Conservation (phyloP, 306 rosid species). For the Rosa lucieae region DNA sequence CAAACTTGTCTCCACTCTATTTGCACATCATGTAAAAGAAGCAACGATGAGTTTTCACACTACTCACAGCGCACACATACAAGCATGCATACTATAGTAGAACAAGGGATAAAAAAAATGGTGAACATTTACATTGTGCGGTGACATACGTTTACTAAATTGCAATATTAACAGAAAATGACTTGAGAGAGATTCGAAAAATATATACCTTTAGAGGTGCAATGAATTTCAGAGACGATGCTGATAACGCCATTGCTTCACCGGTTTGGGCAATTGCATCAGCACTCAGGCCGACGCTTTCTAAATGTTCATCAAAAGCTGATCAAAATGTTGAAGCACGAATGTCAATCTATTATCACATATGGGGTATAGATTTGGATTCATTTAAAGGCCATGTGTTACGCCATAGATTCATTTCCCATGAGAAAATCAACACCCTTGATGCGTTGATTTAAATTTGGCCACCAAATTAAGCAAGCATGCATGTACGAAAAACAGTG, state of each 20-base stretch:
- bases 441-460: neutral
- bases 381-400: neutral
- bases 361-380: neutral
- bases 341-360: neutral
- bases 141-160: too few species aligned
- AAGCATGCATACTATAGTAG: too few species aligned
- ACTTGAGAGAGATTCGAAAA: too few species aligned
- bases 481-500: neutral
- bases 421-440: neutral
- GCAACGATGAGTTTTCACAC: too few species aligned
- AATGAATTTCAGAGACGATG: slow-evolving; percentile 68
- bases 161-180: too few species aligned
- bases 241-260: slow-evolving; percentile 67
- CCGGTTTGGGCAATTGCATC: slow-evolving; percentile 69
- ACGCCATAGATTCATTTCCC: neutral
- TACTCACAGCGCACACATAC: too few species aligned
- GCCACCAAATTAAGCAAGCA: neutral
- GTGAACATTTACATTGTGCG: too few species aligned
- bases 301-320: slow-evolving; percentile 64
- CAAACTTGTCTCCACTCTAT: slow-evolving; percentile 64
- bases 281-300: slow-evolving; percentile 50
- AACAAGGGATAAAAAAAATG: too few species aligned
- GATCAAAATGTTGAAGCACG: slow-evolving; percentile 30
- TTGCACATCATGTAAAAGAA: too few species aligned
- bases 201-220: slow-evolving; percentile 74